phyloP scores from a whole-genome alignment of 1,284 basidiomycete species.

The Cystobasidium pallidum region DNA sequence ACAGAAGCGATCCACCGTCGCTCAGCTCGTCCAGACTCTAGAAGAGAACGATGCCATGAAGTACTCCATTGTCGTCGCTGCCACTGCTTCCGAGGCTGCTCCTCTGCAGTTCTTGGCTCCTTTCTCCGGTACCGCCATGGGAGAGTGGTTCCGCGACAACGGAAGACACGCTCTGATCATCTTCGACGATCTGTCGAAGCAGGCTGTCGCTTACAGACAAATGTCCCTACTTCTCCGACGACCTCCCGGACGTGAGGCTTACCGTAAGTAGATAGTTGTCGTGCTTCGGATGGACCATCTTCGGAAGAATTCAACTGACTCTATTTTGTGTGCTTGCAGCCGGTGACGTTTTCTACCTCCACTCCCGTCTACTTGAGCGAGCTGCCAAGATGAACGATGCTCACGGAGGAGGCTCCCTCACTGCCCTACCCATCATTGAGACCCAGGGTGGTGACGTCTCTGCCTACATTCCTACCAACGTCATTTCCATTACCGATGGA shows the following conservation, averaged over 20 bases:
- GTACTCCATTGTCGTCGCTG: conserved; percentile 98
- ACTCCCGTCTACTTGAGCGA: conserved; percentile 99
- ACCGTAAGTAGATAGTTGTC: conserved; percentile 97
- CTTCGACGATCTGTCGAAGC: conserved; percentile 99
- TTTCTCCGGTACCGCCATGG: conserved; percentile 99
- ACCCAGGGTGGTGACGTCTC: conserved; percentile 99
- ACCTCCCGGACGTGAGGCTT: conserved; percentile 99
- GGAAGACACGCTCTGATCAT: conserved; percentile 92
- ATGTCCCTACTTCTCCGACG: conserved; percentile 99
- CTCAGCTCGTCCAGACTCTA: conserved; percentile 97
- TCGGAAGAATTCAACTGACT: no score
- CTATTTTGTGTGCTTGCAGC: conserved; percentile 8
- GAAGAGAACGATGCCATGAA: conserved; percentile 99
- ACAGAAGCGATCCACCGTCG: conserved; percentile 99
- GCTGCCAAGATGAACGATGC: conserved; percentile 99
- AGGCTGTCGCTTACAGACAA: conserved; percentile 99
- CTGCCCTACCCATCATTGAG: conserved; percentile 98
- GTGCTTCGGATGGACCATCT: no score
- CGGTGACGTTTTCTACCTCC: conserved; percentile 86
- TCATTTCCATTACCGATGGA: conserved; percentile 97
- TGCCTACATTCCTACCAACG: conserved; percentile 80
- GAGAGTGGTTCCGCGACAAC: conserved; percentile 99
- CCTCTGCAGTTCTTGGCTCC: conserved; percentile 98
- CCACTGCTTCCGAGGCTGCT: conserved; percentile 97
- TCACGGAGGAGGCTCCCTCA: conserved; percentile 96